A percentile compares a stretch with the other conserved stretches of the same genome.
phyloP scores from a whole-genome alignment of 2,329 filamentous ascomycete genomes.

The Huntiella omanensis region DNA sequence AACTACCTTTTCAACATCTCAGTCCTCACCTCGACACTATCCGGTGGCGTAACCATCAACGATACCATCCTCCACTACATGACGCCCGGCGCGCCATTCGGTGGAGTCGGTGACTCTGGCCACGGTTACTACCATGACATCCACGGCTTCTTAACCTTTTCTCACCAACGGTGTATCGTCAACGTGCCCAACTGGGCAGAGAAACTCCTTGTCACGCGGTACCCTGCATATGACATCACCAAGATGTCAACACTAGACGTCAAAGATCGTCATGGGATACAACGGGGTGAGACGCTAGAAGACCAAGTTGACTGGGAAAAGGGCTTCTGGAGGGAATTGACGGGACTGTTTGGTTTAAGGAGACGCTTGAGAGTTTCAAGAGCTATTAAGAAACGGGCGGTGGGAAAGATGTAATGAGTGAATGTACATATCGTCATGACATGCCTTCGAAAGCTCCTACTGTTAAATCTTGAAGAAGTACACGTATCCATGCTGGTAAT shows the following conservation, averaged over 20 bases:
- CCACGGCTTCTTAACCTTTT: slow-evolving; percentile 27
- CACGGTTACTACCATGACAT: slow-evolving; percentile 29
- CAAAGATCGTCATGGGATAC: slow-evolving; percentile 2
- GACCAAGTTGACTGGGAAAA: slow-evolving; percentile 1
- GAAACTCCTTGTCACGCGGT: slow-evolving; percentile 12
- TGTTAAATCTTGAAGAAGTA: slow-evolving; percentile 8
- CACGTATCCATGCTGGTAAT: slow-evolving; percentile 1
- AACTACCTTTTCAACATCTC: slow-evolving; percentile 3
- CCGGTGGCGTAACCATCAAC: slow-evolving; percentile 33
- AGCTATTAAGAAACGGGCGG: too few relatives aligned
- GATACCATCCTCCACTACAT: slow-evolving; percentile 26
- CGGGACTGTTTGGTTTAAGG: background rate
- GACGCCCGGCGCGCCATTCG: slow-evolving; percentile 26
- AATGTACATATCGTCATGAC: background rate
- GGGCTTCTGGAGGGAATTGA: background rate
- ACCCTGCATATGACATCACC: slow-evolving; percentile 13
- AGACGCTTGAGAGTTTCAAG: too few relatives aligned
- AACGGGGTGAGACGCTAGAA: background rate
- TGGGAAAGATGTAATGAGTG: background rate
- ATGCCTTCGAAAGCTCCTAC: slow-evolving; percentile 1
- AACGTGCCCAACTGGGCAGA: slow-evolving; percentile 20
- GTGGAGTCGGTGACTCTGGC: slow-evolving; percentile 30
- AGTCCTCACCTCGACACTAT: slow-evolving; percentile 21
- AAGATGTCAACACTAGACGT: background rate
- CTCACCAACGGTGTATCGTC: slow-evolving; percentile 22